Base-by-base conservation (phyloP, 371 early-diverging fungal genomes). In the Smittium mucronatum region DNA sequence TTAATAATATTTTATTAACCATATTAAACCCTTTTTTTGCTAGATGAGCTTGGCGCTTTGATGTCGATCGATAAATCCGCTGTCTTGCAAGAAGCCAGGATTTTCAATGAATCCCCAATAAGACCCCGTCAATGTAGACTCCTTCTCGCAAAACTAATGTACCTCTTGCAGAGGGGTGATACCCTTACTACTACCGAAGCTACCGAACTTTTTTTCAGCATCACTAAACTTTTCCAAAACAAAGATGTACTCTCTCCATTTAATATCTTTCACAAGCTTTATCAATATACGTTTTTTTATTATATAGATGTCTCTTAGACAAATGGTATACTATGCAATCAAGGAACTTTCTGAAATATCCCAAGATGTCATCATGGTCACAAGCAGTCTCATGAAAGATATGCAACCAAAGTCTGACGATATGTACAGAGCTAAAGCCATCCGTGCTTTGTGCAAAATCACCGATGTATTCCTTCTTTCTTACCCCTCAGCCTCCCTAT, bases 321-420 rank as follows among this genome's bases (percentile, higher is more conserved):
- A 96, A 83, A 91, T 94, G 87, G 90, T 97, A 72, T 97, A 97
- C 75, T 82, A 97, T 64, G 90, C 91, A 63, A 97, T 98, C 81
- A 97, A 97, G 79, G 96, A 96, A 78, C 85, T 98, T 25, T 87
- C 95, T 57, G 85, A 84, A 28, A 86, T 90, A 69, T 93, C 97
- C 65, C 92, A 97, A 76, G 93, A 97, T 83, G 95, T 95, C 34
- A 93, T 97, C 74, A 94, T 97, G 92, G 94, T 94, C 67, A 98
- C 95, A 21, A 90, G 91, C 73, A 90, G 91, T 70, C 79, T 98
- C 71, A 94, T 93, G 80, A 92, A 95, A 81, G 98, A 98, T 77
- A 95, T 95, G 85, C 95, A 94, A 78, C 88, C 93, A 34, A 94
- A 92, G 70, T 85, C 88, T 34, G 90, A 91, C 67, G 86, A 93